phyloP scores from a whole-genome alignment of 2,329 filamentous ascomycete genomes.

The Venturia aucupariae region DNA sequence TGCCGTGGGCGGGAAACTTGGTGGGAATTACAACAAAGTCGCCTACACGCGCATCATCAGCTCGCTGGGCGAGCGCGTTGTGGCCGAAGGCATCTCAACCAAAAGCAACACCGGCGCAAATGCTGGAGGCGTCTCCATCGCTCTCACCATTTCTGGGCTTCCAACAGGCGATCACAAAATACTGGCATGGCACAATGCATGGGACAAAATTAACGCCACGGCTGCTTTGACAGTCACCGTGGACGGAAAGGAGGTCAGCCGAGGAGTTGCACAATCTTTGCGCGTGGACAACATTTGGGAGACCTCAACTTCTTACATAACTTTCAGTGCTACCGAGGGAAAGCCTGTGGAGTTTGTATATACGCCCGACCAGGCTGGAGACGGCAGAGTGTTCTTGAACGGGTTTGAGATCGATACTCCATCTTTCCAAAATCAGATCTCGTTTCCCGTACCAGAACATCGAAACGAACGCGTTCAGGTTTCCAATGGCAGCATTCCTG shows the following conservation, averaged over 20 bases:
- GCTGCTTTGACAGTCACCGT: slow-evolving; percentile 22
- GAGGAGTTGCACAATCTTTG: slow-evolving; percentile 18
- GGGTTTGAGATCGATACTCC: slow-evolving; percentile 26
- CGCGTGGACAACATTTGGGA: slow-evolving; percentile 27
- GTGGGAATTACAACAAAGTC: slow-evolving; percentile 22
- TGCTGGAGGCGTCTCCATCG: slow-evolving; percentile 20
- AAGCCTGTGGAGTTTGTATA: slow-evolving; percentile 21
- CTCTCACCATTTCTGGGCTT: slow-evolving; percentile 23
- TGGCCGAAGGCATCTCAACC: slow-evolving; percentile 24
- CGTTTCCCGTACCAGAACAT: slow-evolving; percentile 24
- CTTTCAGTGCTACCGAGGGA: slow-evolving; percentile 19
- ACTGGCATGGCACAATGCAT: slow-evolving; percentile 25
- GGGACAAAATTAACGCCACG: slow-evolving; percentile 21
- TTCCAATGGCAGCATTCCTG: slow-evolving; percentile 16
- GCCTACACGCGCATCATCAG: slow-evolving; percentile 21
- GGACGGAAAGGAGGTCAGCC: slow-evolving; percentile 18
- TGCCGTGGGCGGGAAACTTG: slow-evolving; percentile 18
- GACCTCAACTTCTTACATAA: slow-evolving; percentile 22
- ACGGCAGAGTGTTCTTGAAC: slow-evolving; percentile 22
- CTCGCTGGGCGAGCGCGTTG: slow-evolving; percentile 24
- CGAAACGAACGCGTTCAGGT: slow-evolving; percentile 23
- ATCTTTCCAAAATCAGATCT: slow-evolving; percentile 20
- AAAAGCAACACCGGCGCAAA: slow-evolving; percentile 14
- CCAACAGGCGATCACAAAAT: slow-evolving; percentile 23
- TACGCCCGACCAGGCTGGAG: neutral